A percentile compares a stretch with the other conserved stretches of the same genome.
Conservation (phyloP, 768 basidiomycete genomes). For the Collybia sp. region DNA sequence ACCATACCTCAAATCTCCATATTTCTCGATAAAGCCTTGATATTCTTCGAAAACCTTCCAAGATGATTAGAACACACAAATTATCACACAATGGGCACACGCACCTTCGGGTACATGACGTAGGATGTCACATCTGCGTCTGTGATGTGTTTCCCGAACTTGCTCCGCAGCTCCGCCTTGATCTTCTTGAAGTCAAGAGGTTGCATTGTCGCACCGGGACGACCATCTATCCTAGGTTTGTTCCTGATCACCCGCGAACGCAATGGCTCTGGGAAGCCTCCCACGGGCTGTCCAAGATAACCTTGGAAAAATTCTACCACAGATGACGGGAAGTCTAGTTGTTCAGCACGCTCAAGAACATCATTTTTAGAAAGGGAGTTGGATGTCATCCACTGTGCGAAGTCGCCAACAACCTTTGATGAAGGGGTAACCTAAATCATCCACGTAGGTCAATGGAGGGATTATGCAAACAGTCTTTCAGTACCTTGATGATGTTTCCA, state of each 20-base stretch:
- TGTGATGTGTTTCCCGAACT: constrained; percentile 93
- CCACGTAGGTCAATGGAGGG: not conserved
- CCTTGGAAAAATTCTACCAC: constrained; percentile 99
- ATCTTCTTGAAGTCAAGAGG: constrained; percentile 96
- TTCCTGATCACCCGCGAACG: constrained; percentile 89
- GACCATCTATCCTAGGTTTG: constrained; percentile 89
- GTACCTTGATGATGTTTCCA: constrained; percentile 92
- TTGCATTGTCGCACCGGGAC: constrained; percentile 84
- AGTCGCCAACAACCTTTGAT: constrained; percentile 98
- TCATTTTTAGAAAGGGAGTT: constrained; percentile 87
- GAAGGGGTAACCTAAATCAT: constrained; percentile 82
- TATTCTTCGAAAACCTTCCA: constrained; percentile 93
- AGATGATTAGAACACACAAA: not conserved
- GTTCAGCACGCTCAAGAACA: constrained; percentile 80
- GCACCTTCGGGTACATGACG: constrained; percentile 97
- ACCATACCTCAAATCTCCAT: constrained; percentile 84
- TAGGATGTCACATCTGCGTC: constrained; percentile 92
- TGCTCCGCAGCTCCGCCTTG: constrained; percentile 87
- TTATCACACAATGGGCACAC: constrained; percentile 7
- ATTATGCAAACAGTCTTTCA: not conserved
- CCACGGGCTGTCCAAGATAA: constrained; percentile 95
- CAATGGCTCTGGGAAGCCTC: constrained; percentile 97
- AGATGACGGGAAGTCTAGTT: constrained; percentile 95
- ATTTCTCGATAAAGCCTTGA: constrained; percentile 91
- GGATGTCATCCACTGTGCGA: constrained; percentile 99